Base-by-base conservation (phyloP, 1,139 yeast genomes). In the Saccharomycopsis crataegensis region DNA sequence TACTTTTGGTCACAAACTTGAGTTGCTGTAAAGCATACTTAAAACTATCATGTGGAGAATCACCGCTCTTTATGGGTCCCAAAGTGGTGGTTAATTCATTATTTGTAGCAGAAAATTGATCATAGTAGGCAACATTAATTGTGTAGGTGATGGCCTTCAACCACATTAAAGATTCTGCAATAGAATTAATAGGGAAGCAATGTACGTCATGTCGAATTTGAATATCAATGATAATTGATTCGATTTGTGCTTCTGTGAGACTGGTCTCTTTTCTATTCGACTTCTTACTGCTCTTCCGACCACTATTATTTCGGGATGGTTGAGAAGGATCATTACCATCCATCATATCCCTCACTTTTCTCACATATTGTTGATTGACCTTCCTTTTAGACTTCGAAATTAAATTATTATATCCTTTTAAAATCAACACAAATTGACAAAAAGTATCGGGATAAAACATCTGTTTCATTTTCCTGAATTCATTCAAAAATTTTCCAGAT, bases 1-100 rank as follows among this genome's bases (percentile, higher is more conserved):
- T 8, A 11, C 8, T n/a, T 31, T 17, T 33, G n/a, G 52, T 50
- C 7, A 55, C 47, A 37, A 46, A 55, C 33, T 53, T 55, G 33
- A 55, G 31, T 43, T 55, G 58, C 28, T 55, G 44, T 32, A 55
- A 46, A 6, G 58, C 51, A 17, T 41, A 22, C 17, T 48, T 28
- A 17, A 42, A 50, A n/a, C 42, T 47, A 16, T 53, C 49, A 11
- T 11, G n/a, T 3, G 51, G 14, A 14, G 38, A 42, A n/a, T 47
- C 33, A 2, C 56, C 58, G 8, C 48, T 42, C 36, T 53, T 55
- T 12, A 53, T 43, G 12, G 17, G 16, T 3, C 56, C 55, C 6
- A 49, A 33, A 9, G 43, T n/a, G 36, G 42, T 36, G 16, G 33
- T 14, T 6, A 47, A 28, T n/a, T 36, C 43, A 8, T 17, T 11